These are phyloP conservation scores for Aquilaria sinensis DNA, from an alignment of 345 rosid genomes.

Conservation along the genomic window DNA sequence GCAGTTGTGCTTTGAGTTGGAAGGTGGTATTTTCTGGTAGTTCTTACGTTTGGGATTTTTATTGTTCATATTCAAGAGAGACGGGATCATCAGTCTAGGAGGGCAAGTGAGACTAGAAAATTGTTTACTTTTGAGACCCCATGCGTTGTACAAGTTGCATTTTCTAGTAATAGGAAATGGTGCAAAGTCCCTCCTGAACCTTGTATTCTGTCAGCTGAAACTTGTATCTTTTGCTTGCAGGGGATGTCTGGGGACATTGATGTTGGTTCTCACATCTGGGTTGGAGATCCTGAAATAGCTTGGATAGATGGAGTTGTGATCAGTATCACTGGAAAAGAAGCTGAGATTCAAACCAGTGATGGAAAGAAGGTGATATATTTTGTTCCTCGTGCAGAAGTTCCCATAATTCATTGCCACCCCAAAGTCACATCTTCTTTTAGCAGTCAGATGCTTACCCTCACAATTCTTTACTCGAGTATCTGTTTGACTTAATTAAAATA, in stretches of 20 bases:
- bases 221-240: constrained; percentile 20
- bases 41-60: too few species aligned
- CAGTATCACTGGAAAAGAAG: constrained; percentile 44
- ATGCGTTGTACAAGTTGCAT: not conserved
- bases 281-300: constrained; percentile 50
- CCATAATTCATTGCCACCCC: too few species aligned
- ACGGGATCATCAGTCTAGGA: not conserved
- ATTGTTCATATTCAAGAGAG: too few species aligned
- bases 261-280: constrained; percentile 74
- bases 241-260: constrained; percentile 32
- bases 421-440: too few species aligned
- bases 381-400: not conserved
- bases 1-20: too few species aligned
- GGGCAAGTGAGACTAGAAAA: not conserved
- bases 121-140: not conserved
- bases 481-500: too few species aligned
- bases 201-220: not conserved
- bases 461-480: too few species aligned
- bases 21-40: too few species aligned
- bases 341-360: constrained; percentile 44
- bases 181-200: not conserved
- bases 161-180: not conserved
- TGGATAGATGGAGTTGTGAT: constrained; percentile 73
- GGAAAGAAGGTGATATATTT: constrained; percentile 37
- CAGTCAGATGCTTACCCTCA: too few species aligned